Percentiles rank a stretch among this genome's conserved stretches.
These are phyloP conservation scores for Amauroascus verrucosus DNA, from an alignment of 2,329 filamentous ascomycete species.

Conservation along the genomic window DNA sequence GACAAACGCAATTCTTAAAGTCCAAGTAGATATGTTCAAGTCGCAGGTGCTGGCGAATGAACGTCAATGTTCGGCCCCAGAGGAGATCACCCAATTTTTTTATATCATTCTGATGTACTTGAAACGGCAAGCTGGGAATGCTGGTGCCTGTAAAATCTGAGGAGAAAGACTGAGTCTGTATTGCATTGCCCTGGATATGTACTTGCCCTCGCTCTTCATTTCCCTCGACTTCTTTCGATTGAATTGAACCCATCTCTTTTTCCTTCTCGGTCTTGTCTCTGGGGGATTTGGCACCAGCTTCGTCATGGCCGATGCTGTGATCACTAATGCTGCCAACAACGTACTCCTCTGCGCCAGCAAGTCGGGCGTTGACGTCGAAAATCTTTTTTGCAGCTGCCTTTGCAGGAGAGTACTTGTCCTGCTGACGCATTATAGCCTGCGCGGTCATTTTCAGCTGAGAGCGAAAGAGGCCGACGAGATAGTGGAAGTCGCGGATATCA, in stretches of 20 bases:
- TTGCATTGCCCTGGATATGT: not conserved
- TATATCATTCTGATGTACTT: slow-evolving; percentile 14
- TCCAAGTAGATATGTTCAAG: slow-evolving; percentile 18
- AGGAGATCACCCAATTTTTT: slow-evolving; percentile 17
- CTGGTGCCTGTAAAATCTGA: not conserved
- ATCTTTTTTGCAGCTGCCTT: slow-evolving; percentile 2
- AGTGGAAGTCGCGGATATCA: slow-evolving; percentile 18
- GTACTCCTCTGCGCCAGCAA: slow-evolving; percentile 3
- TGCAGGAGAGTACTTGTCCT: not conserved
- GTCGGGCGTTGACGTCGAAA: not conserved
- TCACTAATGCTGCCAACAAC: not conserved
- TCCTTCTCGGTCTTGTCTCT: not conserved
- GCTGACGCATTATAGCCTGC: not conserved
- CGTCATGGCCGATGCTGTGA: not conserved
- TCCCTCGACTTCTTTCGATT: not conserved
- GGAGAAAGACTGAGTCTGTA: not conserved
- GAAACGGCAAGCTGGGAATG: too few species aligned
- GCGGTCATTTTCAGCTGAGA: not conserved
- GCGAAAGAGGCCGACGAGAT: slow-evolving; percentile 14
- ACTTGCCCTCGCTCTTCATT: not conserved
- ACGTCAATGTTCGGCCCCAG: slow-evolving; percentile 20
- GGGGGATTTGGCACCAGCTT: not conserved
- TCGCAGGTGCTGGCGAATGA: slow-evolving; percentile 18
- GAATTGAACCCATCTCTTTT: not conserved
- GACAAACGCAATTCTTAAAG: slow-evolving; percentile 17